phyloP scores from a whole-genome alignment of 495 filamentous ascomycete species.

The Hypoxylon fuscum region DNA sequence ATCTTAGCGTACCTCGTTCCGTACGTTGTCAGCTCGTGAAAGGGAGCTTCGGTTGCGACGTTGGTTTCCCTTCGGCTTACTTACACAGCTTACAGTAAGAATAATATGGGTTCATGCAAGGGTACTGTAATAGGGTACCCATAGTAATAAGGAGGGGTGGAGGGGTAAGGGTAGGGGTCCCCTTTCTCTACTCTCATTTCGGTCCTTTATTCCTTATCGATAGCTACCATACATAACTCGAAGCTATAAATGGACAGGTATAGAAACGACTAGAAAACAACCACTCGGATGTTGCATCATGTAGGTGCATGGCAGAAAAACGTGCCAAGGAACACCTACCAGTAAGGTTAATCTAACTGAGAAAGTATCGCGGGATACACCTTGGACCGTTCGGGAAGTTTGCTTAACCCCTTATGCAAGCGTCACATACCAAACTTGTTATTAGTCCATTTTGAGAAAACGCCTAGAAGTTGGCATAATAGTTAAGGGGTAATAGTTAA shows the following conservation, averaged over 20 bases:
- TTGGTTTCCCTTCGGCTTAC: no score
- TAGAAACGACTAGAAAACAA: not conserved
- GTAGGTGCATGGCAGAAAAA: no score
- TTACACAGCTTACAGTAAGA: constrained; percentile 36
- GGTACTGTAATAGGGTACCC: no score
- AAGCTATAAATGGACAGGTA: not conserved
- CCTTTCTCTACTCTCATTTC: not conserved
- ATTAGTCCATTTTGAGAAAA: not conserved
- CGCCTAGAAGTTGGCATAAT: not conserved
- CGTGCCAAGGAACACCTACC: not conserved
- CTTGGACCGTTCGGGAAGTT: constrained; percentile 14
- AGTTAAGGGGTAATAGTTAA: no score
- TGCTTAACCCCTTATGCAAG: constrained; percentile 1
- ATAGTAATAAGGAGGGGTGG: constrained; percentile 9
- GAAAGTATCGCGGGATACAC: constrained; percentile 11
- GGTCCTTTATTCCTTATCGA: constrained; percentile 20
- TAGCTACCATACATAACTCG: no score
- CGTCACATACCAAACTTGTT: not conserved
- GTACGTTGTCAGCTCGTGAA: not conserved
- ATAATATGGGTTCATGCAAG: constrained; percentile 12
- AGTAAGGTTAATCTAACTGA: constrained; percentile 6
- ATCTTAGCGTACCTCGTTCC: constrained; percentile 6
- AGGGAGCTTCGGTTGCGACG: constrained; percentile 20
- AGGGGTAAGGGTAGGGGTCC: constrained; percentile 20
- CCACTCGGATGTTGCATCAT: constrained; percentile 8